Base-by-base conservation (phyloP, 495 filamentous ascomycete species). In the Xylaria nigripes region DNA sequence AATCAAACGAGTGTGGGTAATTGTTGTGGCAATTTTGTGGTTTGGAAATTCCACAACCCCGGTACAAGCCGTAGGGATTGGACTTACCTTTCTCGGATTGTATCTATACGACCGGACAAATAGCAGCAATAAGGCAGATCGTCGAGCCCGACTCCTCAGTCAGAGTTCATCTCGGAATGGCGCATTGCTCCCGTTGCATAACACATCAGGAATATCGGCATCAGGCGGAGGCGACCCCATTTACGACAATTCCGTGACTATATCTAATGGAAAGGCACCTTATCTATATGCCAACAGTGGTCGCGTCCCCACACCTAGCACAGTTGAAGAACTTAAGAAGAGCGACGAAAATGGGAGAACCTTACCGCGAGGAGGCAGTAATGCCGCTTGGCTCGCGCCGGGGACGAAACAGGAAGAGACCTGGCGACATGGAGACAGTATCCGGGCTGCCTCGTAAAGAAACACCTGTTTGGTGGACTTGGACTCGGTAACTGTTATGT, bases 1-100 rank as follows among this genome's bases (percentile, higher is more conserved):
- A 45, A 90, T 97, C 58, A 99, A 99, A 70, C 86, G 93, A 24
- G 93, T 99, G 7, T 96, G 95, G 65, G 93, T 99, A 57, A 95
- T 99, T 63, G 79, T 90, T 48, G 87, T 93, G 59, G 90, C 93
- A 6, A 93, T 99, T 58, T 69, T 97, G 51, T 97, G 92, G 92
- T 99, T 96, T 73, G 87, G 90, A 48, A 95, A 82, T 64, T 77
- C 81, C 15, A 95, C 92, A 4, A 96, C 90, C 9, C 72, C 73
- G 7, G 65, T 93, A 34, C 93, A 99, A 69, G 89, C 81, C 8
- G 72, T 85, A 44, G 93, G 93, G 21, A 95, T 99, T 62, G 76
- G 64, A 19, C 80, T 97, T 43, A 97, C 93, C 0, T 96, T 96
- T 64, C 57, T 95, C 40, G 93, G 93, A 0, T 77, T 99, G 8